Conservation (phyloP, 106 monocot genomes). For the Alisma plantagoaquatica region DNA sequence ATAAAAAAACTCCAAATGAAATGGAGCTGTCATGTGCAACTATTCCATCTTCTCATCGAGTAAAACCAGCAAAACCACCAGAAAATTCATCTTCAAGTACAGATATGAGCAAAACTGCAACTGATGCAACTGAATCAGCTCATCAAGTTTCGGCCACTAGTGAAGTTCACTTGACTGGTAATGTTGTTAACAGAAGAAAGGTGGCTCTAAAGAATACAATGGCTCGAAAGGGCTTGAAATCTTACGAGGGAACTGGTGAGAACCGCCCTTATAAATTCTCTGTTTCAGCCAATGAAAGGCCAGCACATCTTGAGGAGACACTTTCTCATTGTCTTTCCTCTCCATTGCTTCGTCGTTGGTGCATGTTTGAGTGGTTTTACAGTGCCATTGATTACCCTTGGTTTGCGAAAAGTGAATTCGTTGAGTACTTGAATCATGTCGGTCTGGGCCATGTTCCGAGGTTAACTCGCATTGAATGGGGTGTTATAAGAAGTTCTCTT, state of each 20-base stretch:
- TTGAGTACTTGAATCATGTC: constrained; percentile 95
- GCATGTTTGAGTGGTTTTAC: constrained; percentile 97
- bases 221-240: constrained; percentile 33
- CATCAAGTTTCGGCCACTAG: constrained; percentile 13
- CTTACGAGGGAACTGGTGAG: constrained; percentile 35
- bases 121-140: constrained; percentile 26
- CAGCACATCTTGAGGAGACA: constrained; percentile 50
- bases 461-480: constrained; percentile 97
- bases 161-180: constrained; percentile 23
- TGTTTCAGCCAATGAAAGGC: constrained; percentile 14
- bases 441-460: constrained; percentile 89
- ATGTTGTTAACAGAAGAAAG: constrained; percentile 51
- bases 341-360: constrained; percentile 80
- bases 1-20: constrained; percentile 36
- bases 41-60: constrained; percentile 30
- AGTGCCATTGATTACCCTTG: constrained; percentile 99
- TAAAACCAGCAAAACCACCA: constrained; percentile 29
- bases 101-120: constrained; percentile 23
- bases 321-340: constrained; percentile 61
- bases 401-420: constrained; percentile 98
- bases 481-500: constrained; percentile 97
- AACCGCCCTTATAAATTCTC: constrained; percentile 21
- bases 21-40: constrained; percentile 38
- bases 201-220: constrained; percentile 36
- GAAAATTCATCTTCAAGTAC: constrained; percentile 33